These are phyloP conservation scores for Vigna trinervia DNA, from an alignment of 306 rosid genomes.

Conservation along the genomic window DNA sequence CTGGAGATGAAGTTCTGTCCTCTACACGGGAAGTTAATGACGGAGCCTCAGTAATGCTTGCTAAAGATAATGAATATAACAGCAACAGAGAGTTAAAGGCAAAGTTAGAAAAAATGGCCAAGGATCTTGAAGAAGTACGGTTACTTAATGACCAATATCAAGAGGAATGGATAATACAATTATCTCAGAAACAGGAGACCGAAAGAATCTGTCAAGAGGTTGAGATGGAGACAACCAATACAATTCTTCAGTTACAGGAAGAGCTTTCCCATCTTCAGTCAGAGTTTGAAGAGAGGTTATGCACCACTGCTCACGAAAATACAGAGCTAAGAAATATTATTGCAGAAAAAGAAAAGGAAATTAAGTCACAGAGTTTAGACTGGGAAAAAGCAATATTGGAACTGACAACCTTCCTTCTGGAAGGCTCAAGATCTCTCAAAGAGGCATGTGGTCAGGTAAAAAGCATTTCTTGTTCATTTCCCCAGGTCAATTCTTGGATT, in stretches of 20 bases:
- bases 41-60: constrained; percentile 35
- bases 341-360: constrained; percentile 76
- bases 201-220: constrained; percentile 83
- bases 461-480: constrained; percentile 74
- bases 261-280: constrained; percentile 76
- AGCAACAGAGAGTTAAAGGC: constrained; percentile 54
- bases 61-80: constrained; percentile 46
- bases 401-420: constrained; percentile 82
- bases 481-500: constrained; percentile 63
- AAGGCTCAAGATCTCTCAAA: constrained; percentile 87
- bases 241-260: constrained; percentile 92
- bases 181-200: constrained; percentile 62
- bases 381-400: constrained; percentile 91
- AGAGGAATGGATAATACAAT: constrained; percentile 65
- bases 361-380: constrained; percentile 56
- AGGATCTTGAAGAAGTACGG: constrained; percentile 79
- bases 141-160: constrained; percentile 63
- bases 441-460: constrained; percentile 82
- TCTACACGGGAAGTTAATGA: constrained; percentile 47
- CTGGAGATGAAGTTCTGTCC: constrained; percentile 61
- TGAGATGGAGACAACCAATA: constrained; percentile 88
- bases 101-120: constrained; percentile 68
- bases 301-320: constrained; percentile 69
- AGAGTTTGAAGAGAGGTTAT: constrained; percentile 71
- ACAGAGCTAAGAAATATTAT: constrained; percentile 56